Evolutionary conservation across 495 filamentous ascomycete genomes (phyloP).

Genomic region (Terfezia boudieri): DNA sequence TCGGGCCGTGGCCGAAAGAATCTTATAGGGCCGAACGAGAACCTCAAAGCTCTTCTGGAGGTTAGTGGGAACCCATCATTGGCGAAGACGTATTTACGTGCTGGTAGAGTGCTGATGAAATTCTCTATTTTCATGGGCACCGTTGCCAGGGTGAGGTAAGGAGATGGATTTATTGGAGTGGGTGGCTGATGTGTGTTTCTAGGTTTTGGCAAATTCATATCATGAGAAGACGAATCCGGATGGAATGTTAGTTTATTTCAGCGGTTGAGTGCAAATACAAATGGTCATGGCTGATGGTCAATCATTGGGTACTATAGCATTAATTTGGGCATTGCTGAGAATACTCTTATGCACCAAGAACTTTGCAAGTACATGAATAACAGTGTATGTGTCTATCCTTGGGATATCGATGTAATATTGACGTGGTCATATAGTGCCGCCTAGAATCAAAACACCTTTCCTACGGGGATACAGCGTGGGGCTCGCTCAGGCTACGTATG

Average conservation of each 20-base stretch:
- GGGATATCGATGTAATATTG: no score
- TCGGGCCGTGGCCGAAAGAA: not conserved
- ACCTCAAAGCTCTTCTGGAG: not conserved
- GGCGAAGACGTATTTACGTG: no score
- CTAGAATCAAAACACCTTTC: not conserved
- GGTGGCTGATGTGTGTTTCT: not conserved
- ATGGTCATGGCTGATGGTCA: not conserved
- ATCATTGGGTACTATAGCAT: not conserved
- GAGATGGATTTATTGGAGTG: no score
- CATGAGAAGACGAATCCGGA: not conserved
- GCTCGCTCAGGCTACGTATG: slow-evolving; percentile 14
- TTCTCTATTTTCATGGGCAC: no score
- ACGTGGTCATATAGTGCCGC: not conserved
- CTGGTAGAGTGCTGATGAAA: no score
- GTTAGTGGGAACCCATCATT: not conserved
- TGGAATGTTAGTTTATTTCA: not conserved
- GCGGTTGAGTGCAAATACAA: not conserved
- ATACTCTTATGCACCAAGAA: not conserved
- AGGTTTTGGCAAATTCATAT: not conserved
- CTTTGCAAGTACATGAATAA: slow-evolving; percentile 1
- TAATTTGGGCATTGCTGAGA: slow-evolving; percentile 4
- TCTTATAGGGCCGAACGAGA: not conserved
- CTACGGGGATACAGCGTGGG: not conserved
- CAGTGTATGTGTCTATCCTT: no score
- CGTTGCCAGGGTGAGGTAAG: no score